Evolutionary conservation across 441 rosid species (phyloP), one percentile per base, ranked within the genome.

Genomic region (Flueggea neowawraea): DNA sequence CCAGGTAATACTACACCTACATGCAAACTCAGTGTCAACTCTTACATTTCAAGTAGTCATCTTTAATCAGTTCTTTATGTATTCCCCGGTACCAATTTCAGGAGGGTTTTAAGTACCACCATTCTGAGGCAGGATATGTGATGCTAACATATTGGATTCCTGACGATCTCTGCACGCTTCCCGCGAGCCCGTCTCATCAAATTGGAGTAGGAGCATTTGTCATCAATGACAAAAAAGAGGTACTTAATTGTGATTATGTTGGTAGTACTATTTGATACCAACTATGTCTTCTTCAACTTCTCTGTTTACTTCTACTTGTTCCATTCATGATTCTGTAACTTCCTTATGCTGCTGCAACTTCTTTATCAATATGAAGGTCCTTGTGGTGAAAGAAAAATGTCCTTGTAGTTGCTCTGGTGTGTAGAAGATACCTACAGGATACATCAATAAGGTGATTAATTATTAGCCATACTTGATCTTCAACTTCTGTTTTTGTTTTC

Each of bases 351-450:
- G 28, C 28, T 22, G 28, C 28, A 22, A 22, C 28, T 43, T 43
- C 45, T 43, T 43, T 6, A 43, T 43, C 10, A 6, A 43, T 22
- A 43, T 43, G 8, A 22, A 84, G 81, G 76, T 84, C 65, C 81
- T 79, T 2, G 86, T 69, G 39, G 83, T 79, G 58, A 75, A 75
- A 68, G 89, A 84, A 61, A 81, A 72, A 61, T 60, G 71, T 33
- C 71, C 75, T 4, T 77, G 76, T 47, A 75, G 61, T 48, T 76
- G 81, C 67, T 69, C 71, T 6, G 77, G 71, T 0, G 71, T 81
- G 61, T 77, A 84, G 84, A 84, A 84, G 72, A 64, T 79, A 58
- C 89, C 84, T 0, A 77, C 80, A 1, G 86, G 84, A 44, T 80
- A 77, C 48, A 65, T 79, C 62, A 71, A 76, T 12, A 76, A 81